Percentiles rank a stretch among this genome's conserved stretches.
These are phyloP conservation scores for Platanus orientalis DNA, from an alignment of 164 flowering plant species.

Conservation along the genomic window DNA sequence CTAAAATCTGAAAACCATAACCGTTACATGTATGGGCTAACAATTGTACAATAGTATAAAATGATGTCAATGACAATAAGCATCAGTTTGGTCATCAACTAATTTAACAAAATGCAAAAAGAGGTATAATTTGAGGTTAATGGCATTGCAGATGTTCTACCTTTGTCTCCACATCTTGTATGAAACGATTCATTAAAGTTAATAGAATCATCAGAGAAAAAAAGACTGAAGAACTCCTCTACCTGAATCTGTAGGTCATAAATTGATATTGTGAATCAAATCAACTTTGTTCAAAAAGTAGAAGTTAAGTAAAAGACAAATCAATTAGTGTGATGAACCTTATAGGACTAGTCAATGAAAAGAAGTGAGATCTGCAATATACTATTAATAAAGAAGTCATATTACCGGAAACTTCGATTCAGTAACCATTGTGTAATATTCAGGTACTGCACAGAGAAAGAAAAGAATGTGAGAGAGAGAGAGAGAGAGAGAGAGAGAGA, in stretches of 20 bases:
- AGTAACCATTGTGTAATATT: slow-evolving; percentile 55
- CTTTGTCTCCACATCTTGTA: slow-evolving; percentile 81
- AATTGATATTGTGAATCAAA: too few relatives aligned
- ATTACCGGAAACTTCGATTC: slow-evolving; percentile 80
- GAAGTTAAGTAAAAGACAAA: too few relatives aligned
- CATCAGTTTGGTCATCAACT: not conserved
- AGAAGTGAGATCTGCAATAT: not conserved
- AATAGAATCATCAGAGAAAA: slow-evolving; percentile 64
- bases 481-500: too few relatives aligned
- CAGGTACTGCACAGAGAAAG: slow-evolving; percentile 63
- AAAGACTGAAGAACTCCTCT: slow-evolving; percentile 71
- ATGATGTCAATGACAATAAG: not conserved
- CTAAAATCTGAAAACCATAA: slow-evolving; percentile 51
- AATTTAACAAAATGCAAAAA: slow-evolving; percentile 4
- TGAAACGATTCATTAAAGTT: slow-evolving; percentile 67
- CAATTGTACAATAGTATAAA: not conserved
- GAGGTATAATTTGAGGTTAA: not conserved
- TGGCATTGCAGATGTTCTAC: slow-evolving; percentile 28
- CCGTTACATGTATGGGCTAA: slow-evolving; percentile 1
- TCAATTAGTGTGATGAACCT: too few relatives aligned
- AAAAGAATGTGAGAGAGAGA: too few relatives aligned
- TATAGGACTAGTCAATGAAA: not conserved
- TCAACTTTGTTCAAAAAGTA: slow-evolving; percentile 3
- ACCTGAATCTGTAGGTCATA: slow-evolving; percentile 51
- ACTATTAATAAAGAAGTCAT: slow-evolving; percentile 3